Evolutionary conservation across 1,284 basidiomycete genomes (phyloP).

Genomic region (Laetiporus sulphureus): DNA sequence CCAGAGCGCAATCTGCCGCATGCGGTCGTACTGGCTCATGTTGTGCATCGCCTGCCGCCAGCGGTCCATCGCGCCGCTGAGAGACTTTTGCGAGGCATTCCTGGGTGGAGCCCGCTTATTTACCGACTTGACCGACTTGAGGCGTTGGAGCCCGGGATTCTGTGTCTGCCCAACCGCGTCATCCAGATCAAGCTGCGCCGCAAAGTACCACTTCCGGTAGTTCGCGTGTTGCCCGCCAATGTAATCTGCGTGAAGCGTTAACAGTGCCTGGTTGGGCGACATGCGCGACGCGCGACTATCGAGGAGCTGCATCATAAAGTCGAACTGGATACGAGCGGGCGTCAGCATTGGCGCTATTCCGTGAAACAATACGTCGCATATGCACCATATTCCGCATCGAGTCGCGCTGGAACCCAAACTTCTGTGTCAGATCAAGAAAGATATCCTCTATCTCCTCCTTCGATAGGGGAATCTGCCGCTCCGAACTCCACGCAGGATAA

Average conservation of each 20-base stretch:
- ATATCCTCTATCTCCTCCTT: constrained; percentile 99
- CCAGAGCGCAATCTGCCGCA: constrained; percentile 94
- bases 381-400: constrained; percentile 86
- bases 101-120: constrained; percentile 61
- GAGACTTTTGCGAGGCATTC: constrained; percentile 68
- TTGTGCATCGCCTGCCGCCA: constrained; percentile 99
- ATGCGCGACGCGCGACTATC: constrained; percentile 97
- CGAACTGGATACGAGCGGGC: constrained; percentile 52
- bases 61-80: constrained; percentile 82
- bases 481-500: constrained; percentile 90
- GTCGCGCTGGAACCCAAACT: constrained; percentile 97
- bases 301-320: constrained; percentile 97
- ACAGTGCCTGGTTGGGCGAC: constrained; percentile 91
- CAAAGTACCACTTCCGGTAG: constrained; percentile 99
- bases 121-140: constrained; percentile 64
- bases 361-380: constrained; percentile 9
- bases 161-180: constrained; percentile 93
- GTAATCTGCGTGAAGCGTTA: constrained; percentile 97
- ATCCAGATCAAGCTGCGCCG: constrained; percentile 97
- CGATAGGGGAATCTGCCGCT: constrained; percentile 90
- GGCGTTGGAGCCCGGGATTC: constrained; percentile 83
- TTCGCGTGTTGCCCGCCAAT: constrained; percentile 97
- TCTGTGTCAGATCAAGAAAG: constrained; percentile 95
- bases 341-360: not conserved
- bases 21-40: constrained; percentile 97